Evolutionary conservation across 1,139 yeast species (phyloP), one percentile per base, ranked within the genome.

Genomic region (Debaryomyces psychrophilus): DNA sequence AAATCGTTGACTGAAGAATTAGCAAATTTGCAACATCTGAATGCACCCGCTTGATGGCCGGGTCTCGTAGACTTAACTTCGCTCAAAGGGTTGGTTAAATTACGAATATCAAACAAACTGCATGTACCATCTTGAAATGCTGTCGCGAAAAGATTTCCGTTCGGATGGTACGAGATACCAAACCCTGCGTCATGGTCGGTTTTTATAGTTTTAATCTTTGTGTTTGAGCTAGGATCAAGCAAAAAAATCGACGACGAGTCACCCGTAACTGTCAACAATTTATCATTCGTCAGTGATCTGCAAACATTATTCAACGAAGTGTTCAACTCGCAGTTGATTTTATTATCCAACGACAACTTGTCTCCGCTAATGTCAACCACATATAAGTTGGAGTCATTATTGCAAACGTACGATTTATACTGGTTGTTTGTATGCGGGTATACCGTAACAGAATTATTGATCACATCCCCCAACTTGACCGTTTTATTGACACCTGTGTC

Each of bases 91-190:
- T 61, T 49, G 4, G 54, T 48, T 45, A 81, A 60, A 50, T 85
- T 85, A 53, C 98, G 71, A 17, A 87, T 64, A 63, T 90, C 98
- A 62, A 84, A 90, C 17, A 90, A 67, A 51, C 84, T 70, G 51
- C 95, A 85, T 28, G 82, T 70, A 6, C 98, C 97, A 60, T 87
- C 90, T 65, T 90, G 96, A 62, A 89, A 90, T 20, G 92, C 84
- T 0, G 89, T 82, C 2, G 95, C 85, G 64, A 90, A 87, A 55
- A 83, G 76, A 48, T 77, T 58, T 15, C 93, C 95, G 43, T 86
- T 82, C 15, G 85, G 77, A 52, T 86, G 84, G 66, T 84, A 90
- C n/a, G 87, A 80, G 1, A 89, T 81, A 2, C 95, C 90, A 60
- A 90, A 89, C 4, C 97, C 97, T 45, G 86, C 80, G 54, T 87